phyloP scores from a whole-genome alignment of 106 monocot genomes.

The Allium cepa region DNA sequence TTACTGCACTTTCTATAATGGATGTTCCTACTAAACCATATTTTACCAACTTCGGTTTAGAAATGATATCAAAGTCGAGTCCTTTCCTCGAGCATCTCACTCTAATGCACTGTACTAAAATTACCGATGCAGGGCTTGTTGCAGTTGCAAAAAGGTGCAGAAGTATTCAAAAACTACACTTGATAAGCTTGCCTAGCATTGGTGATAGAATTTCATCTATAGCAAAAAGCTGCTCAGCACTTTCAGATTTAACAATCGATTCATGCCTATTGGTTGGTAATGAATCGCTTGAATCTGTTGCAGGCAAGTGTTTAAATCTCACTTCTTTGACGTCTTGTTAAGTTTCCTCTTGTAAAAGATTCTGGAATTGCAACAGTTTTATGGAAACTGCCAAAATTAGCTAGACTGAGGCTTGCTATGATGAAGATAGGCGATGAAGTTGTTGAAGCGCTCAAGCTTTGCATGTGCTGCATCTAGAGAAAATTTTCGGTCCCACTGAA shows the following conservation, averaged over 20 bases:
- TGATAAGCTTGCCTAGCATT: background rate
- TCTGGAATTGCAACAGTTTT: background rate
- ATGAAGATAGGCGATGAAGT: slow-evolving; percentile 9
- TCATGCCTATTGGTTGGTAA: background rate
- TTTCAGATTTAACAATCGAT: background rate
- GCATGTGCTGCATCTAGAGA: slow-evolving; percentile 1
- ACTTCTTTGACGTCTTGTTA: background rate
- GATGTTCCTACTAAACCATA: background rate
- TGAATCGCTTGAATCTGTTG: background rate
- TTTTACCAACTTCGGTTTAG: background rate
- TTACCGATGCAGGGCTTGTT: background rate
- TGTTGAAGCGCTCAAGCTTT: background rate
- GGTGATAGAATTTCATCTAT: background rate
- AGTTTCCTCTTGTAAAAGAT: background rate
- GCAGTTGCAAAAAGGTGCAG: slow-evolving; percentile 7
- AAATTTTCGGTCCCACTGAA: slow-evolving; percentile 3
- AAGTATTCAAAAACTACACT: background rate
- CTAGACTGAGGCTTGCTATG: background rate
- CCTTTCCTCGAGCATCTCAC: background rate
- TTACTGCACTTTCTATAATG: background rate
- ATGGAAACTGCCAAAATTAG: background rate
- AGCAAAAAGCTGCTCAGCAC: background rate
- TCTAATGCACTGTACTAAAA: background rate
- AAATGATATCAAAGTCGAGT: slow-evolving; percentile 3
- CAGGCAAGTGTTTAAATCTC: slow-evolving; percentile 1